Evolutionary conservation across 805 yeast species (phyloP).

Genomic region (Candida dendrica): DNA sequence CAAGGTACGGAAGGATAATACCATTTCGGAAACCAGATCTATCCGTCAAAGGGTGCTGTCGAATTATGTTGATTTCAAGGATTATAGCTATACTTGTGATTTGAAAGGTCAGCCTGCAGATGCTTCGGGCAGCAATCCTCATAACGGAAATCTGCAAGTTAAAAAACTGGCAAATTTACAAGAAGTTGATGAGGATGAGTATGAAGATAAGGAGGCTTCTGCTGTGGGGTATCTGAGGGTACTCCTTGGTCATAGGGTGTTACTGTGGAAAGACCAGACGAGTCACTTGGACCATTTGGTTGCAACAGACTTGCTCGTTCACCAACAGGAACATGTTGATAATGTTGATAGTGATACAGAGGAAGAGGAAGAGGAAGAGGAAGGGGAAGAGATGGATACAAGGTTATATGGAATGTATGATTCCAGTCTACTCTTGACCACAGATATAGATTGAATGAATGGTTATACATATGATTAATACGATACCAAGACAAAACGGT

Average conservation of each 20-base stretch:
- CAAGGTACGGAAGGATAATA: neutral
- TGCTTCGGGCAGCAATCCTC: no score
- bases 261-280: neutral
- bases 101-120: neutral
- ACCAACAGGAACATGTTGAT: neutral
- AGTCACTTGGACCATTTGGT: neutral
- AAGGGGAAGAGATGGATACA: no score
- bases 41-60: slow-evolving; percentile 1
- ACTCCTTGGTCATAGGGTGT: neutral
- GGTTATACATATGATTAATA: no score
- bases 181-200: neutral
- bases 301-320: neutral
- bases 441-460: no score
- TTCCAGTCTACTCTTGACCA: no score
- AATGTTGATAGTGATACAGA: no score
- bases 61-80: neutral
- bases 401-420: no score
- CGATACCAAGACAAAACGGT: no score
- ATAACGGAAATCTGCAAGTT: no score
- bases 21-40: no score
- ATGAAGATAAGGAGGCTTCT: neutral
- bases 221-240: neutral
- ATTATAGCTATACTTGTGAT: neutral
- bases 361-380: no score
- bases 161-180: neutral